A percentile compares a stretch with the other conserved stretches of the same genome.
phyloP scores from a whole-genome alignment of 345 rosid genomes.

The Streptanthus diversifolius region DNA sequence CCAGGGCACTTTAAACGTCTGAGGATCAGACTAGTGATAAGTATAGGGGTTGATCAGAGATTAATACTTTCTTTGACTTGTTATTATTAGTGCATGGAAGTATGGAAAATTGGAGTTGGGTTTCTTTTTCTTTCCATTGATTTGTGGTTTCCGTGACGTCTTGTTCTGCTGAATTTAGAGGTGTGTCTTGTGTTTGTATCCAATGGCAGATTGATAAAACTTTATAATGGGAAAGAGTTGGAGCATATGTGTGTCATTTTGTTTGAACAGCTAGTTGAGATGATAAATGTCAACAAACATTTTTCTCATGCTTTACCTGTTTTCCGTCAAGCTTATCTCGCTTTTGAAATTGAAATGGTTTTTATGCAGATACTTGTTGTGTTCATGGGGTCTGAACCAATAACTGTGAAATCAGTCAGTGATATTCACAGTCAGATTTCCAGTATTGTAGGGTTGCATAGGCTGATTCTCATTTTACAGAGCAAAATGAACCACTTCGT shows the following conservation, averaged over 20 bases:
- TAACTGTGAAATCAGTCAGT: conserved; percentile 28
- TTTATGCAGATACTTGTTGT: conserved; percentile 33
- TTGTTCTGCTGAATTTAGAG: background rate
- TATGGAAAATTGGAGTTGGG: background rate
- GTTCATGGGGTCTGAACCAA: conserved; percentile 36
- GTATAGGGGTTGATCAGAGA: background rate
- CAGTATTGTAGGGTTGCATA: conserved; percentile 18
- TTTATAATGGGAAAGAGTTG: background rate
- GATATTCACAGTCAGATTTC: conserved; percentile 13
- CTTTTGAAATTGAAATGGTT: background rate
- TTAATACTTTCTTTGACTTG: background rate
- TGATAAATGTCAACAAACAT: background rate
- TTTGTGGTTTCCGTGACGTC: background rate
- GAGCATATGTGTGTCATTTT: background rate
- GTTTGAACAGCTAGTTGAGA: background rate
- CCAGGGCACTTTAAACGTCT: background rate
- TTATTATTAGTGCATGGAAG: background rate
- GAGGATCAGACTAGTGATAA: background rate
- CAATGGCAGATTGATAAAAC: background rate
- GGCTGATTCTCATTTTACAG: conserved; percentile 31
- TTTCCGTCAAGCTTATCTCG: background rate
- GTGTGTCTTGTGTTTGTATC: background rate
- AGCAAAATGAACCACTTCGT: conserved; percentile 36
- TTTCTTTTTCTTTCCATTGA: background rate
- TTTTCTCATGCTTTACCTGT: background rate